Evolutionary conservation across 2,329 filamentous ascomycete genomes (phyloP), one percentile per base, ranked within the genome.

Genomic region (Aureobasidium pullulans): DNA sequence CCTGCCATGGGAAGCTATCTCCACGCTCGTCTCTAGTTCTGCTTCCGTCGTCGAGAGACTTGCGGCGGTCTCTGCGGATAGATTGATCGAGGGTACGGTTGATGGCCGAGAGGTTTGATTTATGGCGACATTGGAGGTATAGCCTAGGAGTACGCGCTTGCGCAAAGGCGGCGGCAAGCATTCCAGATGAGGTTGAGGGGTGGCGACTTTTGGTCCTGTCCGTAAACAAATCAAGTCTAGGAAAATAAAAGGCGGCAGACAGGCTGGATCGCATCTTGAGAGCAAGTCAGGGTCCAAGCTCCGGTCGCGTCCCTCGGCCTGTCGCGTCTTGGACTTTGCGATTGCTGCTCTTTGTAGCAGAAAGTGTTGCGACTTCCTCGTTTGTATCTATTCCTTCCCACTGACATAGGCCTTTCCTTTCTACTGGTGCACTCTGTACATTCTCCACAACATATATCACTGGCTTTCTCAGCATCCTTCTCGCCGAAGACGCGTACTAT

Each of bases 101-200:
- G 67, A 91, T 90, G 44, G 86, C 87, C 9, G 86, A 87, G 61
- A 78, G 81, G 42, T 89, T 78, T 43, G 84, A 86, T 23, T 81
- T 80, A 67, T 75, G 67, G 61, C 79, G 77, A 36, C 40, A 49
- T 42, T 60, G 57, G 8, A 47, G 37, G 42, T 44, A 58, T 9
- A 49, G 31, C 16, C 23, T 58, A 3, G 54, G 44, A 42, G 43
- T 34, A 42, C 44, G 54, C 36, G 44, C 54, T 42, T 49, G 54
- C n/a, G 54, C 54, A 36, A 19, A 44, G 23, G 54, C 54, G 54
- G 44, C 54, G 54, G 44, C 36, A 34, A 58, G 44, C 54, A 58
- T 58, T 58, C 42, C 53, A 58, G 42, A 28, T 11, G 16, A 37
- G 15, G 31, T 13, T 16, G 19, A 19, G 29, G 13, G 53, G 53